Base-by-base conservation (phyloP, 1,284 basidiomycete species). In the Austroboletus olivaceoglutinosus region DNA sequence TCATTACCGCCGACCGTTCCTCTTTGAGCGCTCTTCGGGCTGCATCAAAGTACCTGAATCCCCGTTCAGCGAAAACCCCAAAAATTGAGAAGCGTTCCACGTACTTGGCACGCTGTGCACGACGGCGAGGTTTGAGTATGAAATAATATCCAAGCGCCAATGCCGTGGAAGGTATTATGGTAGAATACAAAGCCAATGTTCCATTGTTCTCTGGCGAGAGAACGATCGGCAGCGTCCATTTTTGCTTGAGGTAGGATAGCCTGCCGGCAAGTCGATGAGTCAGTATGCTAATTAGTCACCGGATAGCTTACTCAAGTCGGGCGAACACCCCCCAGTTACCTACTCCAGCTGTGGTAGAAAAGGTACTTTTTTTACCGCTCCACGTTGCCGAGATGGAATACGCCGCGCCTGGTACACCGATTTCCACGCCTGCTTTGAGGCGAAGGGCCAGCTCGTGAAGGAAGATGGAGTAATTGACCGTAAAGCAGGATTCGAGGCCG, bases 1-100 rank as follows among this genome's bases (percentile, higher is more conserved):
- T 70, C 50, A 75, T 70, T 58, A 81, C 72, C 61, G 82, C 78
- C n/a, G 73, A 71, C 48, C 83, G 79, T 55, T 78, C 75, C 48
- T 87, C 85, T 47, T 73, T 73, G 55, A 86, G 74, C 44, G 79
- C 77, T 42, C 65, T 71, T 42, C 73, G 70, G 29, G 72, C 74
- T 30, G 74, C 68, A 38, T 81, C 74, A 59, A 89, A 75, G 69
- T 75, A 76, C 74, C 76, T 70, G 67, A 54, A 64, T 52, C 49
- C 72, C 60, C 55, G 70, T 68, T 65, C 66, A 62, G 61, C 39
- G 59, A 50, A 13, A 34, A 41, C 51, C 48, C 47, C 40, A 27
- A 51, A 54, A 53, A 36, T 46, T 2, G 29, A 39, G 33, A 48
- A 49, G 50, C 43, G n/a, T 19, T 15, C 25, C 4, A 54, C 52